phyloP scores from a whole-genome alignment of 2,329 filamentous ascomycete species.

The Exophiala oligosperma region DNA sequence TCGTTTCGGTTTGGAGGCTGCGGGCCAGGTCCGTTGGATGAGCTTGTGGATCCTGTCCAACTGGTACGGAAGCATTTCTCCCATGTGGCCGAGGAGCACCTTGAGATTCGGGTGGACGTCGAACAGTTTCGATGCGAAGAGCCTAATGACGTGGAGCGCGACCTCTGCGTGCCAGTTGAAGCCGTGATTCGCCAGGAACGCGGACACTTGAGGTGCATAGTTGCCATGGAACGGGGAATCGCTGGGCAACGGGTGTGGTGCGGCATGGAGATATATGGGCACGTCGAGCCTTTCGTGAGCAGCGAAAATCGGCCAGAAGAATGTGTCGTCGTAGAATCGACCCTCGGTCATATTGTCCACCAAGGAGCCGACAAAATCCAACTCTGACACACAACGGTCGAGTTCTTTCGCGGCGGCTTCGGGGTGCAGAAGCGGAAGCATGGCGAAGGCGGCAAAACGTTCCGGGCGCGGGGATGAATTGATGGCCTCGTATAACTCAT shows the following conservation, averaged over 20 bases:
- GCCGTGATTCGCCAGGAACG: constrained; percentile 20
- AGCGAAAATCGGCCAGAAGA: constrained; percentile 47
- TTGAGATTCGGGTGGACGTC: constrained; percentile 57
- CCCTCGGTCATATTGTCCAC: constrained; percentile 41
- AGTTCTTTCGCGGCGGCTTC: constrained; percentile 38
- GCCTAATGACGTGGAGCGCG: constrained; percentile 37
- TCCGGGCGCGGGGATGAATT: constrained; percentile 27
- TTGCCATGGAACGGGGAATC: constrained; percentile 17
- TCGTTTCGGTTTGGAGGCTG: constrained; percentile 19
- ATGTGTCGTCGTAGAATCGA: constrained; percentile 45
- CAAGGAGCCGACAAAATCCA: constrained; percentile 52
- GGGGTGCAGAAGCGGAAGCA: constrained; percentile 43
- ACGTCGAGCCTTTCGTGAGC: constrained; percentile 48
- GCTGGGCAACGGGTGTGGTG: constrained; percentile 33
- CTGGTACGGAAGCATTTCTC: constrained; percentile 56
- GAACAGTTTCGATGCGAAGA: constrained; percentile 57
- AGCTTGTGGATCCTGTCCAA: constrained; percentile 43
- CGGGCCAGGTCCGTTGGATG: constrained; percentile 22
- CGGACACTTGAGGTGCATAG: constrained; percentile 16
- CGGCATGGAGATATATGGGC: constrained; percentile 54
- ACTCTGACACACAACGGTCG: constrained; percentile 40
- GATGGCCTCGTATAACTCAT: constrained; percentile 31
- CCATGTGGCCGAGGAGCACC: constrained; percentile 55
- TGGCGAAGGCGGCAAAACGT: constrained; percentile 46
- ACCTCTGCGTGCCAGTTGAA: constrained; percentile 40